Evolutionary conservation across 2,329 filamentous ascomycete genomes (phyloP).

Genomic region (Paracorniculantispora psalliotae): DNA sequence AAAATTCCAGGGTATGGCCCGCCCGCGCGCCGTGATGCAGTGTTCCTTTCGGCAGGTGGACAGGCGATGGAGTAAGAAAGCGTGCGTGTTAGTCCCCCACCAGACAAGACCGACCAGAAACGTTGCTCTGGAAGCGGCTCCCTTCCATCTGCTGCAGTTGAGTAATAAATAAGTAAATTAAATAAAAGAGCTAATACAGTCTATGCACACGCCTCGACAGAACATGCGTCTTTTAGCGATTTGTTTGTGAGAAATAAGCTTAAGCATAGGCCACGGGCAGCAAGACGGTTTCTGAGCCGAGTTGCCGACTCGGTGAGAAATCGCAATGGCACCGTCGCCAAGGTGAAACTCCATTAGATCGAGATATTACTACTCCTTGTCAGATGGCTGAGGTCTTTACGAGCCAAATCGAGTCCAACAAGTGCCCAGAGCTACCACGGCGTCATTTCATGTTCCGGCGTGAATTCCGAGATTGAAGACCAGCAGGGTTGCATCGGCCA

Average conservation of each 20-base stretch:
- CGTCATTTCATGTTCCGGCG: no score
- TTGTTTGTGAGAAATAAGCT: slow-evolving; percentile 9
- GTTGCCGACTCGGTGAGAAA: background rate
- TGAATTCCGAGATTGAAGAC: no score
- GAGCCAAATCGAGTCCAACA: background rate
- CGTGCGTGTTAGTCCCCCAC: background rate
- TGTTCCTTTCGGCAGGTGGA: background rate
- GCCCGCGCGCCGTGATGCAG: background rate
- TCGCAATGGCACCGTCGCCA: background rate
- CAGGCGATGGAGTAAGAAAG: background rate
- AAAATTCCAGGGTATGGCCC: background rate
- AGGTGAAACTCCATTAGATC: background rate
- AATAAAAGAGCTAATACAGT: background rate
- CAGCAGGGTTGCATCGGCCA: no score
- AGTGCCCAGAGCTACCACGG: no score
- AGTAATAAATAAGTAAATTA: background rate
- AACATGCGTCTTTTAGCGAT: background rate
- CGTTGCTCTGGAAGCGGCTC: slow-evolving; percentile 1
- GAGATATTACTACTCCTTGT: background rate
- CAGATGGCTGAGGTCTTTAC: background rate
- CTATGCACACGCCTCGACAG: background rate
- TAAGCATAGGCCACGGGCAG: slow-evolving; percentile 10
- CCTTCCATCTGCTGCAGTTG: background rate
- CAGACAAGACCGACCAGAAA: slow-evolving; percentile 5
- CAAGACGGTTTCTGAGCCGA: background rate